Base-by-base conservation (phyloP, 768 basidiomycete genomes). In the Hypsizygus marmoreus region DNA sequence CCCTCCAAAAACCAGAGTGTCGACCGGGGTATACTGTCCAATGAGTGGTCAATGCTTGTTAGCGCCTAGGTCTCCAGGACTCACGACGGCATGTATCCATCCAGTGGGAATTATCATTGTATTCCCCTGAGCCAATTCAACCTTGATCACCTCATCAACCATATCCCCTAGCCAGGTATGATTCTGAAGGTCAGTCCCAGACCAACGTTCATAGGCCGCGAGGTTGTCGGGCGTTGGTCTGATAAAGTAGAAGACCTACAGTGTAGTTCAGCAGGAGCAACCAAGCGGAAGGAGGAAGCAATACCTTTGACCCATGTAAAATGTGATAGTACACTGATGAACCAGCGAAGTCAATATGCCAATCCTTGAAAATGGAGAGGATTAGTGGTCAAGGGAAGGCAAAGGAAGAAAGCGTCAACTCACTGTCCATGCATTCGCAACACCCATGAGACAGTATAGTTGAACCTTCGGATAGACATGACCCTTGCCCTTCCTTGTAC, bases 241-340 rank as follows among this genome's bases (percentile, higher is more conserved):
- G 55, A 97, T 93, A 60, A 98, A 97, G 69, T 93, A 97, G 64
- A 99, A 99, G 14, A 89, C 75, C 88, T 95, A 43, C 37, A 31
- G 36, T 50, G 29, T 38, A 32, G 39, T 22, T 34, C 37, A 17
- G 55, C n/a, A 35, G 28, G 26, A 39, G 30, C 14, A 40, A 17
- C 40, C 4, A 29, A 33, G 19, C 11, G 30, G 20, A 17, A 26
- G 29, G 20, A 40, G 32, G 29, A 10, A 30, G n/a, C 40, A 70
- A 36, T 53, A 84, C 95, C 80, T 93, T 97, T 45, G 82, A 76
- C 20, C 94, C 94, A 32, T 73, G 77, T 14, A 97, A 74, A 49
- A 99, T 85, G 56, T 97, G 94, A 60, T 98, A 98, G 65, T 95
- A 98, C n/a, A 95, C 95, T 1, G 90, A 95, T 2, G 91, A 94